phyloP scores from a whole-genome alignment of 768 basidiomycete species.

The Mycena haematopus region DNA sequence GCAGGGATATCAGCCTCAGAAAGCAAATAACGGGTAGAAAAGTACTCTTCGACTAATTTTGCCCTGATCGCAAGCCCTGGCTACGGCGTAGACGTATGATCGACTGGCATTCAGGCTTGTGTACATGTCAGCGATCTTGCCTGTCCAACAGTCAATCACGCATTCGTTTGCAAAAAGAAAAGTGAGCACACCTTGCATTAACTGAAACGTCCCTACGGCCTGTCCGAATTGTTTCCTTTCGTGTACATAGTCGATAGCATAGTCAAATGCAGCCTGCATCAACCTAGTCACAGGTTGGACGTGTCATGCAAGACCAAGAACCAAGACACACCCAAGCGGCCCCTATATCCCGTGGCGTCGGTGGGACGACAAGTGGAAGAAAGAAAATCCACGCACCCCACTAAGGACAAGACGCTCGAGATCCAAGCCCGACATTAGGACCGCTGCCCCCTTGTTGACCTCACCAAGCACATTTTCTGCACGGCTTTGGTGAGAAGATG shows the following conservation, averaged over 20 bases:
- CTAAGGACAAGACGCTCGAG: slow-evolving; percentile 90
- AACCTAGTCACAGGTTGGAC: slow-evolving; percentile 51
- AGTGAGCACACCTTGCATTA: slow-evolving; percentile 83
- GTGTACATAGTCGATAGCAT: slow-evolving; percentile 89
- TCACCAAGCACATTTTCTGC: slow-evolving; percentile 85
- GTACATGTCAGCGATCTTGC: slow-evolving; percentile 92
- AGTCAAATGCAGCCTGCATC: slow-evolving; percentile 94
- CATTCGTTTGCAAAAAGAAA: slow-evolving; percentile 26
- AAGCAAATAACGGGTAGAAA: neutral
- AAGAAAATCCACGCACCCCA: slow-evolving; percentile 45
- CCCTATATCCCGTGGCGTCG: slow-evolving; percentile 45
- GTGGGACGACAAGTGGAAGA: neutral
- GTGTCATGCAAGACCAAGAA: slow-evolving; percentile 17
- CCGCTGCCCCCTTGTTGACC: slow-evolving; percentile 79
- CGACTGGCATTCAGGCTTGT: slow-evolving; percentile 89
- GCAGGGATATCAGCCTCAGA: slow-evolving; percentile 6
- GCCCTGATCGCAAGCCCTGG: slow-evolving; percentile 83
- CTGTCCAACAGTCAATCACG: slow-evolving; percentile 43
- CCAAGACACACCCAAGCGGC: slow-evolving; percentile 73
- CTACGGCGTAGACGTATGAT: slow-evolving; percentile 93
- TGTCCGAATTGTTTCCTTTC: slow-evolving; percentile 91
- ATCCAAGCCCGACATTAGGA: slow-evolving; percentile 95
- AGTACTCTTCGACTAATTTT: slow-evolving; percentile 76
- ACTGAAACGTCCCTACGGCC: slow-evolving; percentile 88
- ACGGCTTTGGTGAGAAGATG: slow-evolving; percentile 11